Evolutionary conservation across 2,329 filamentous ascomycete genomes (phyloP).

Genomic region (Penicillium sp.): DNA sequence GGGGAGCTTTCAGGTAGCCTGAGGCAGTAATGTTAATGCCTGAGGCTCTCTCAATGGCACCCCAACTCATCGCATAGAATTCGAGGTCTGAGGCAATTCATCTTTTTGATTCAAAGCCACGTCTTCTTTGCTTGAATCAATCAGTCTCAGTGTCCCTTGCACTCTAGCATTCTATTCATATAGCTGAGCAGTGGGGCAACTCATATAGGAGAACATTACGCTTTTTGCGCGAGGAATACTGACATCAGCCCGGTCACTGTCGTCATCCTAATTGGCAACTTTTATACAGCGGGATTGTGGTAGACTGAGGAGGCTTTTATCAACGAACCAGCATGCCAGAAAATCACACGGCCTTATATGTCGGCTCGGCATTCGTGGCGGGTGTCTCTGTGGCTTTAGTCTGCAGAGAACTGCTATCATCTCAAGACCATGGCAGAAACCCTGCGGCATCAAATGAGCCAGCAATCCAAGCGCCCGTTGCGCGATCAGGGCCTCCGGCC

Average conservation of each 20-base stretch:
- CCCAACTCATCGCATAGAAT: not conserved
- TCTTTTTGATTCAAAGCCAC: too few species aligned
- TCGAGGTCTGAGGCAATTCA: too few species aligned
- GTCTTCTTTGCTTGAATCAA: too few species aligned
- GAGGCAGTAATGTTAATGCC: conserved; percentile 16
- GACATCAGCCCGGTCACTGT: too few species aligned
- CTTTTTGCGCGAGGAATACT: too few species aligned
- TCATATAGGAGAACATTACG: too few species aligned
- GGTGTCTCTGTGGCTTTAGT: conserved; percentile 70
- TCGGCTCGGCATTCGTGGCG: conserved; percentile 67
- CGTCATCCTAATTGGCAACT: too few species aligned
- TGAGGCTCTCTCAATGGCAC: conserved; percentile 1
- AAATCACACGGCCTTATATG: conserved; percentile 44
- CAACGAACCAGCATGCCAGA: conserved; percentile 23
- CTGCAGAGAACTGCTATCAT: conserved; percentile 72
- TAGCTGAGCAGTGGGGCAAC: too few species aligned
- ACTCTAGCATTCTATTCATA: too few species aligned
- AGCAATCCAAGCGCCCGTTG: conserved; percentile 14
- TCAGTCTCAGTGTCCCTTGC: too few species aligned
- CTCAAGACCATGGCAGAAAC: conserved; percentile 43
- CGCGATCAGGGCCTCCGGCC: conserved; percentile 31
- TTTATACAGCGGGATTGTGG: too few species aligned
- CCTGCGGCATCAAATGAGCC: conserved; percentile 3
- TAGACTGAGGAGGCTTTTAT: not conserved
- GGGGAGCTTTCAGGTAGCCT: conserved; percentile 6